Percentiles rank a stretch among this genome's conserved stretches.
Evolutionary conservation across 768 basidiomycete genomes (phyloP).

Genomic region (Cytidiella melzeri): DNA sequence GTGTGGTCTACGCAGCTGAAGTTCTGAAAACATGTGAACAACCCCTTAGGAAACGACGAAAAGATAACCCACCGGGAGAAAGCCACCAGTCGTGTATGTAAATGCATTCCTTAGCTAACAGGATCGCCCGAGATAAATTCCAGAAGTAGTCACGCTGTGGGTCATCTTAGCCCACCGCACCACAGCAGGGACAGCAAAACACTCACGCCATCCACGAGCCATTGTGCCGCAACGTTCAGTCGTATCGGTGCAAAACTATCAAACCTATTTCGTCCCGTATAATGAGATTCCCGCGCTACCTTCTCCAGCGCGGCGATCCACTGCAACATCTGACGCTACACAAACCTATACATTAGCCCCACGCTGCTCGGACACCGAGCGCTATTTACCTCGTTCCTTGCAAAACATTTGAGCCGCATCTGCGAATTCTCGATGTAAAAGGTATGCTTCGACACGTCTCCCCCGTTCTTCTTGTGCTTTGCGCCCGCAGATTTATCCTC

Average conservation of each 20-base stretch:
- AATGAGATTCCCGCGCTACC: conserved; percentile 70
- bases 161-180: conserved; percentile 3
- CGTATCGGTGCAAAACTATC: conserved; percentile 92
- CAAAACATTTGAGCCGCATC: conserved; percentile 77
- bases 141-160: conserved; percentile 92
- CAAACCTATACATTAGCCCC: conserved; percentile 3
- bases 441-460: conserved; percentile 84
- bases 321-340: conserved; percentile 90
- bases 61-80: conserved; percentile 57
- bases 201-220: conserved; percentile 95
- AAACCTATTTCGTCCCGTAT: conserved; percentile 78
- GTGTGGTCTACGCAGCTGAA: conserved; percentile 78
- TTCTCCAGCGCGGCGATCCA: conserved; percentile 91
- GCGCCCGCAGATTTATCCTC: conserved; percentile 28
- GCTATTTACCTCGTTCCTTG: conserved; percentile 70
- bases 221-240: conserved; percentile 90
- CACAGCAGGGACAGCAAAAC: neutral
- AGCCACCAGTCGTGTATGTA: conserved; percentile 99
- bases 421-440: conserved; percentile 94
- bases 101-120: conserved; percentile 80
- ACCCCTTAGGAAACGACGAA: neutral
- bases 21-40: conserved; percentile 38
- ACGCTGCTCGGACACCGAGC: neutral
- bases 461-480: conserved; percentile 41
- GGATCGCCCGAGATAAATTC: conserved; percentile 89